phyloP scores from a whole-genome alignment of 164 flowering plant species.

The Pachysandra terminalis region DNA sequence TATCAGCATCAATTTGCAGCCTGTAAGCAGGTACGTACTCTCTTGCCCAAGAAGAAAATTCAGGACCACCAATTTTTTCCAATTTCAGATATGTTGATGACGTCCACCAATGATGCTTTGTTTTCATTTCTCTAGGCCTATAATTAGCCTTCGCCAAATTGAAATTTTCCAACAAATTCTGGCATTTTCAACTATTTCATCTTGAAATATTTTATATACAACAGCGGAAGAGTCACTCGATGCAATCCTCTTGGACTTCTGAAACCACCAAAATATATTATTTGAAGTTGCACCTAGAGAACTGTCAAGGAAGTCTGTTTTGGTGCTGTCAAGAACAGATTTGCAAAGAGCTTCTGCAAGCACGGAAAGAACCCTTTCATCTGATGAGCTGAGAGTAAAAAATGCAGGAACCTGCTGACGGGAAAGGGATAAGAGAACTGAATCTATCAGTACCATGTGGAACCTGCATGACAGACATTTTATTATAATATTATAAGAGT shows the following conservation, averaged over 20 bases:
- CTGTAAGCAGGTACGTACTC: constrained; percentile 72
- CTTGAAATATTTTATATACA: constrained; percentile 44
- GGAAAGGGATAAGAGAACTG: constrained; percentile 62
- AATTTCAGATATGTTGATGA: constrained; percentile 38
- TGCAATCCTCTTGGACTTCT: constrained; percentile 35
- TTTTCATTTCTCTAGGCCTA: constrained; percentile 19
- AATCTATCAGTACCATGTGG: constrained; percentile 52
- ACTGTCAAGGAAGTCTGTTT: constrained; percentile 34
- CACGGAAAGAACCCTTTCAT: constrained; percentile 50
- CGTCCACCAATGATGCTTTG: constrained; percentile 44
- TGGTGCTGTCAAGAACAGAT: constrained; percentile 57
- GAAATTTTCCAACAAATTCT: constrained; percentile 43
- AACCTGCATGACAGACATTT: constrained; percentile 47
- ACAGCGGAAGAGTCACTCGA: constrained; percentile 64
- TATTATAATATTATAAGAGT: constrained; percentile 23
- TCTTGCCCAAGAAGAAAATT: constrained; percentile 61
- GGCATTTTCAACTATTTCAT: constrained; percentile 64
- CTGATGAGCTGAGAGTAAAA: constrained; percentile 62
- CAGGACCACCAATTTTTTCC: constrained; percentile 79
- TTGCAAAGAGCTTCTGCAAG: constrained; percentile 80
- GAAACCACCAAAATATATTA: constrained; percentile 48
- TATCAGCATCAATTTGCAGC: constrained; percentile 54
- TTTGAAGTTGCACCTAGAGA: constrained; percentile 25
- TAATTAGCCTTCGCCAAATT: constrained; percentile 26
- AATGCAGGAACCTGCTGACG: constrained; percentile 63